phyloP scores from a whole-genome alignment of 164 flowering plant species.

The Liriodendron chinense region DNA sequence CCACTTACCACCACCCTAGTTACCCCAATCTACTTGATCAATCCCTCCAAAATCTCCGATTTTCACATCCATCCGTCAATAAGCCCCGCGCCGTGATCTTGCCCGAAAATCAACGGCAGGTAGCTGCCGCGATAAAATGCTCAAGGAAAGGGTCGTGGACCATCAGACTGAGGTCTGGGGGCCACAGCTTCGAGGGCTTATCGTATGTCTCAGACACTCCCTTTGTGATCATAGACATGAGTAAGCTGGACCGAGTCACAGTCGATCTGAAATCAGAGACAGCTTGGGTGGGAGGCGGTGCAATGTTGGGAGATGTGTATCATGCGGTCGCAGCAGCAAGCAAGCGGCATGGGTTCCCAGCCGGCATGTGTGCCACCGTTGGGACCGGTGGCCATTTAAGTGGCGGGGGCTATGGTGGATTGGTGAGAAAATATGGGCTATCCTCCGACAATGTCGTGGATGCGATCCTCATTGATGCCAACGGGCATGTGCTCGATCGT shows the following conservation, averaged over 20 bases:
- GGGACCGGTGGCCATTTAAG: constrained; percentile 13
- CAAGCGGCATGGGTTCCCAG: constrained; percentile 19
- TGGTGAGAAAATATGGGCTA: constrained; percentile 9
- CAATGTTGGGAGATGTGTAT: constrained; percentile 25
- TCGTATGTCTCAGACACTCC: constrained; percentile 9
- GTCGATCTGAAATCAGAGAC: constrained; percentile 16
- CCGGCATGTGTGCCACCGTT: constrained; percentile 26
- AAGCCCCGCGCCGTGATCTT: constrained; percentile 13
- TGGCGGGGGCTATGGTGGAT: constrained; percentile 3
- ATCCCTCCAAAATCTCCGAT: constrained; percentile 2
- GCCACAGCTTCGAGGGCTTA: constrained; percentile 28
- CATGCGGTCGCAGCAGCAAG: constrained; percentile 12
- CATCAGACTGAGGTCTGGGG: constrained; percentile 23
- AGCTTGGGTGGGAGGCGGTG: constrained; percentile 29
- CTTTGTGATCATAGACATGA: constrained; percentile 22
- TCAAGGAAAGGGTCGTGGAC: constrained; percentile 8
- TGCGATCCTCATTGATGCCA: constrained; percentile 14
- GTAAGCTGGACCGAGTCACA: constrained; percentile 10
- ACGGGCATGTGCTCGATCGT: constrained; percentile 19
- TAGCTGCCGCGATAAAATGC: constrained; percentile 18
- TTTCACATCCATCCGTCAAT: background rate
- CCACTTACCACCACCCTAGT: background rate
- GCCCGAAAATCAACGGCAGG: constrained; percentile 11
- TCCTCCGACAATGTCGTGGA: constrained; percentile 20
- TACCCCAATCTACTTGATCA: background rate